Base-by-base conservation (phyloP, 768 basidiomycete genomes). In the Lactarius hatsudake region DNA sequence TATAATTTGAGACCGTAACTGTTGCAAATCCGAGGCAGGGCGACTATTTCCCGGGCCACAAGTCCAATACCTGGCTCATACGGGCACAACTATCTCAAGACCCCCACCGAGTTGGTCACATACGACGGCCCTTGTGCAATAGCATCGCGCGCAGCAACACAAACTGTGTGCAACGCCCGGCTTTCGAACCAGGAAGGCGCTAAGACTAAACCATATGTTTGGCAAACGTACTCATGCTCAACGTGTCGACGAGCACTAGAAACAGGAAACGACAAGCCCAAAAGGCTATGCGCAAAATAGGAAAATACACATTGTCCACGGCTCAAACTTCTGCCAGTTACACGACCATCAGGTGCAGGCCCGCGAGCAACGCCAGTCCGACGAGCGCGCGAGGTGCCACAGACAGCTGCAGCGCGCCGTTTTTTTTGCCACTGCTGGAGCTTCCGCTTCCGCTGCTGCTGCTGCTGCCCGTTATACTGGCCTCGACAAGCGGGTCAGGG, bases 401-500 rank as follows among this genome's bases (percentile, higher is more conserved):
- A 18, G 12, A 42, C 5, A 56, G 23, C 28, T 36, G 57, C 12
- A 23, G 18, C 5, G 40, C 58, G 2, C 58, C 58, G 13, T 55
- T 64, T 13, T 30, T 30, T 26, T 23, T 20, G 23, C 12, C 5
- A 40, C 30, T 36, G 34, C 20, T 28, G 7, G 38, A 20, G 48
- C 23, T 28, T 30, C 18, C 34, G 18, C n/a, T n/a, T n/a, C n/a
- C n/a, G n/a, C n/a, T n/a, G n/a, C n/a, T n/a, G n/a, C n/a, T n/a
- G n/a, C n/a, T n/a, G 34, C 20, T 34, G 30, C 20, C 9, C 5
- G 30, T 2, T 40, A 28, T 13, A 15, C 12, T 18, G 9, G 51
- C 55, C 40, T 66, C 51, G 4, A 59, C n/a, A 20, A 70, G 58
- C 53, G 65, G 72, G 23, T 78, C 58, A 5, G 93, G 93, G 72